These are phyloP conservation scores for Lactarius pseudohatsudake DNA, from an alignment of 768 basidiomycete genomes.

Conservation along the genomic window DNA sequence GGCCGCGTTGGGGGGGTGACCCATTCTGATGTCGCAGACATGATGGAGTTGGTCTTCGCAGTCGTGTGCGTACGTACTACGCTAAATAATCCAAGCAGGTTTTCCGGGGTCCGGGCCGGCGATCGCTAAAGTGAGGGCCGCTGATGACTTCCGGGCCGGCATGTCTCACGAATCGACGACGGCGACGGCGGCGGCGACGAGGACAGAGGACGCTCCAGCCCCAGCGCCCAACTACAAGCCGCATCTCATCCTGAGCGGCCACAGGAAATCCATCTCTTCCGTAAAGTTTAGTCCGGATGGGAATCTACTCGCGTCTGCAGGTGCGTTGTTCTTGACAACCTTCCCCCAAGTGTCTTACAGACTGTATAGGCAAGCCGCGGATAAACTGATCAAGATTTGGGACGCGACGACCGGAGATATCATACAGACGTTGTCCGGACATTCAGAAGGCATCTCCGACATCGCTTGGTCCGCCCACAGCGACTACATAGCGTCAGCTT, in stretches of 20 bases:
- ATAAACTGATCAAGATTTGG: constrained; percentile 83
- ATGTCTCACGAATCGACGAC: constrained; percentile 9
- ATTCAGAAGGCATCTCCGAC: constrained; percentile 84
- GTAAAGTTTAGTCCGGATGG: constrained; percentile 91
- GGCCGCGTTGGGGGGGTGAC: constrained; percentile 73
- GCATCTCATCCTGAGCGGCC: constrained; percentile 72
- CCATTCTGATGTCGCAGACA: constrained; percentile 63
- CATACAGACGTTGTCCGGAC: constrained; percentile 69
- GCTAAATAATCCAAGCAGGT: too few species aligned
- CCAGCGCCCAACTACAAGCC: constrained; percentile 53
- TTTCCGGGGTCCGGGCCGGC: too few species aligned
- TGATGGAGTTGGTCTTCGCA: constrained; percentile 30
- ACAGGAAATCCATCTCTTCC: constrained; percentile 77
- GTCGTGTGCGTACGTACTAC: background rate
- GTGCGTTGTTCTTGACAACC: constrained; percentile 47
- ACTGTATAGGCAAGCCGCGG: constrained; percentile 65
- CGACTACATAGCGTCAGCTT: constrained; percentile 84
- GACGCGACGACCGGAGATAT: constrained; percentile 70
- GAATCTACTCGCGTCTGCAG: constrained; percentile 73
- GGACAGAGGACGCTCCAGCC: constrained; percentile 5
- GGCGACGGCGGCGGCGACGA: background rate
- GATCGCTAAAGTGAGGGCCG: too few species aligned
- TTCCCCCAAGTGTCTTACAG: constrained; percentile 30
- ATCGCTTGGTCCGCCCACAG: constrained; percentile 86
- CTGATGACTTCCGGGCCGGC: background rate